Base-by-base conservation (phyloP, 202 grass and related monocot species). In the Carex sylvatica region DNA sequence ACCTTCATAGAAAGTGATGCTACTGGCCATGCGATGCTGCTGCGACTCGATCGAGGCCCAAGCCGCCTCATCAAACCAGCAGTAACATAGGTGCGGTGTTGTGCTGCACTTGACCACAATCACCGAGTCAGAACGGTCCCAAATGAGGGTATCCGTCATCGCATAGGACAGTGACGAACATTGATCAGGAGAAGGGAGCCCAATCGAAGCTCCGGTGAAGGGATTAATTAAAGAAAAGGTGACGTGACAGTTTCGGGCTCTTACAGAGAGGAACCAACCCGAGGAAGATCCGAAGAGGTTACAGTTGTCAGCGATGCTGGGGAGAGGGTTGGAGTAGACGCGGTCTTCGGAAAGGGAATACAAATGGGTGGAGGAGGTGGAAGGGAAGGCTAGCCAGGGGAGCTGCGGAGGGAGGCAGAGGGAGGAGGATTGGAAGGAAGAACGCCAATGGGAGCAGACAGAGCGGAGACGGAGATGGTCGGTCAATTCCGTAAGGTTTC, bases 401-500 rank as follows among this genome's bases (percentile, higher is more conserved):
- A 85, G 87, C 81, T 89, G 89, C 69, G 18, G 62, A 23, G 83
- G 84, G 2, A 83, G 82, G 14, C 30, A 53, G 42, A 68, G 51
- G 61, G 91, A 73, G 9, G 77, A 66, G 9, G 35, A 82, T 5
- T 4, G 38, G 20, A 86, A 83, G 58, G 92, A 89, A 3, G 71
- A 49, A 0, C 92, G 85, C 92, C 92, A 94, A 46, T 87, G 89
- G 5, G 92, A 91, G 80, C 87, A 94, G 38, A 94, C 92, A 30
- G 92, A 66, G 69, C 87, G 83, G 80, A 94, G 86, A 8, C 92
- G 89, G 9, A 90, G 74, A 61, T 86, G 88, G 70, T 94, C 89
- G 12, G 89, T 90, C 64, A 91, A 86, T 80, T 94, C 87, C 8
- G 64, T 68, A 59, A 94, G 77, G 10, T 78, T 66, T 33, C 76